Conservation (phyloP, 257 asterid genomes). For the Verbena officinalis region DNA sequence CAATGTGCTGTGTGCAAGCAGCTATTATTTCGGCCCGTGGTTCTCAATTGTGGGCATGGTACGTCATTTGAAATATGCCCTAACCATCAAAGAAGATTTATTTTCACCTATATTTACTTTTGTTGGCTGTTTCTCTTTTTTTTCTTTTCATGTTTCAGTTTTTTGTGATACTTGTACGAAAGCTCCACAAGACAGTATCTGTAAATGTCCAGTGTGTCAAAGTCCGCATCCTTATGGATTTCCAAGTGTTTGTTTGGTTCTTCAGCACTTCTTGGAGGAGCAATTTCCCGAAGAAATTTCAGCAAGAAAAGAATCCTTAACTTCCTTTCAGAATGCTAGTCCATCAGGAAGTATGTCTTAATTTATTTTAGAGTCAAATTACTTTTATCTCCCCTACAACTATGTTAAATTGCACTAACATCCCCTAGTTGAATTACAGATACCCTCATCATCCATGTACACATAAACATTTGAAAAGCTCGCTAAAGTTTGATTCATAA, state of each 20-base stretch:
- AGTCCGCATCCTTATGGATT: conserved; percentile 63
- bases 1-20: conserved; percentile 61
- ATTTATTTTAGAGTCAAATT: conserved; percentile 27
- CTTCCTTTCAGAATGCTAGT: conserved; percentile 30
- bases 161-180: conserved; percentile 63
- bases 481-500: no score
- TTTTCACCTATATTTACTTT: background rate
- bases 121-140: conserved; percentile 30
- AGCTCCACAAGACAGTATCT: conserved; percentile 37
- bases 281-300: conserved; percentile 52
- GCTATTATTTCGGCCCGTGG: conserved; percentile 59
- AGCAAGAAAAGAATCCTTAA: conserved; percentile 44
- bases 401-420: no score
- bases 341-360: conserved; percentile 44
- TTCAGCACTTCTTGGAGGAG: conserved; percentile 64
- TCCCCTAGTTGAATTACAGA: no score
- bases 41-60: conserved; percentile 87
- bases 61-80: conserved; percentile 16
- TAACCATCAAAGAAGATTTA: conserved; percentile 12
- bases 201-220: conserved; percentile 63
- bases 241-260: conserved; percentile 63
- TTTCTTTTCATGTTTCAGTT: no score
- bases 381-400: no score
- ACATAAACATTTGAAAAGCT: no score
- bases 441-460: no score